phyloP scores from a whole-genome alignment of 2,329 filamentous ascomycete species.

The Chrysosporium queenslandicum region DNA sequence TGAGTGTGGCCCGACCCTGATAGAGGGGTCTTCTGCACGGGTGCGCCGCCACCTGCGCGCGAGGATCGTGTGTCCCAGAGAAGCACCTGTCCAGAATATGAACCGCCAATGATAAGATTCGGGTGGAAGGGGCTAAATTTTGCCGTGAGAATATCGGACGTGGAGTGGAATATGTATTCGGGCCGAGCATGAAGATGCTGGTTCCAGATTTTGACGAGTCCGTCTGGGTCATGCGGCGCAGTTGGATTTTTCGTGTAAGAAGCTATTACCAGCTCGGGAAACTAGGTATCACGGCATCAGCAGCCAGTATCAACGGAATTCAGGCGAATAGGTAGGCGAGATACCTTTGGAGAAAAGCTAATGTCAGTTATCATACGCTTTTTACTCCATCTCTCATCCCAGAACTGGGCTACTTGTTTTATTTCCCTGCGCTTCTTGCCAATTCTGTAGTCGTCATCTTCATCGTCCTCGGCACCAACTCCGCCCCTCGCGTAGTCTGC shows the following conservation, averaged over 20 bases:
- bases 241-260: conserved; percentile 97
- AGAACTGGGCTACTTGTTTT: conserved; percentile 86
- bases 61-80: conserved; percentile 93
- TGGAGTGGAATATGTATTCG: conserved; percentile 93
- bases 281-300: conserved; percentile 36
- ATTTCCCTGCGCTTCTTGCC: conserved; percentile 38
- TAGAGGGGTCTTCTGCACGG: conserved; percentile 90
- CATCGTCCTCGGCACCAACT: conserved; percentile 60
- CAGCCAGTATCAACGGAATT: background rate
- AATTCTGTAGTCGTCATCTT: conserved; percentile 52
- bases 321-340: conserved; percentile 13
- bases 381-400: conserved; percentile 90
- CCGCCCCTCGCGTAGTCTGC: conserved; percentile 85
- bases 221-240: conserved; percentile 85
- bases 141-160: conserved; percentile 87
- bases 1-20: conserved; percentile 94
- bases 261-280: conserved; percentile 81
- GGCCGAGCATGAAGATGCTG: conserved; percentile 86
- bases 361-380: conserved; percentile 95
- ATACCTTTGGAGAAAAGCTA: conserved; percentile 81
- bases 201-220: conserved; percentile 94
- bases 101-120: conserved; percentile 88
- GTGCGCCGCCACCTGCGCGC: conserved; percentile 54
- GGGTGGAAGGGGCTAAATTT: conserved; percentile 99
- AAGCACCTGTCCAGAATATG: conserved; percentile 91